phyloP scores from a whole-genome alignment of 768 basidiomycete species.

The Mycena olivaceomarginata region DNA sequence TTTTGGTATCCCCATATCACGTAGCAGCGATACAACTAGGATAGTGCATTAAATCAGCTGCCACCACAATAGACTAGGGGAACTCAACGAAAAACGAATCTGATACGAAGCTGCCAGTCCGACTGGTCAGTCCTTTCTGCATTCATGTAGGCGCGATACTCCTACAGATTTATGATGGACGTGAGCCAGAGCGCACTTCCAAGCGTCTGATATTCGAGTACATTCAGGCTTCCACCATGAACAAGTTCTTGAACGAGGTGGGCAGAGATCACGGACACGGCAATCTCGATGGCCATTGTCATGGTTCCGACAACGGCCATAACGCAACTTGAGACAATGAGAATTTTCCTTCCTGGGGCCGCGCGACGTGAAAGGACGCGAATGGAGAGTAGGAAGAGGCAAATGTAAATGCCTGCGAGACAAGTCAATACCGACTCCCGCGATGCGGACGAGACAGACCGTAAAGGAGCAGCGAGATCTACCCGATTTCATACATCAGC shows the following conservation, averaged over 20 bases:
- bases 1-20: not conserved
- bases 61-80: not conserved
- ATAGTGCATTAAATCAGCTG: not conserved
- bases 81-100: not conserved
- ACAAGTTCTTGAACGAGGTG: not conserved
- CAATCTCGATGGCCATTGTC: not conserved
- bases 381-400: too few species aligned
- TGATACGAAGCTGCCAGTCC: not conserved
- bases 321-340: not conserved
- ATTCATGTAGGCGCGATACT: not conserved
- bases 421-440: too few species aligned
- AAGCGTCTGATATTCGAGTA: not conserved
- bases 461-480: not conserved
- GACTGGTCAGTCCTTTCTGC: not conserved
- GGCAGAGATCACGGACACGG: not conserved
- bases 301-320: not conserved
- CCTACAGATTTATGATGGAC: not conserved
- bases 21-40: not conserved
- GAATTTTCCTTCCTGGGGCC: not conserved
- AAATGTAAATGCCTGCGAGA: too few species aligned
- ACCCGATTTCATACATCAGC: not conserved
- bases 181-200: not conserved
- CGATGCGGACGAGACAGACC: conserved; percentile 2
- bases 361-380: not conserved
- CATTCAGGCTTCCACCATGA: not conserved